Base-by-base conservation (phyloP, 768 basidiomycete species). In the Leccinum aurantiacum region DNA sequence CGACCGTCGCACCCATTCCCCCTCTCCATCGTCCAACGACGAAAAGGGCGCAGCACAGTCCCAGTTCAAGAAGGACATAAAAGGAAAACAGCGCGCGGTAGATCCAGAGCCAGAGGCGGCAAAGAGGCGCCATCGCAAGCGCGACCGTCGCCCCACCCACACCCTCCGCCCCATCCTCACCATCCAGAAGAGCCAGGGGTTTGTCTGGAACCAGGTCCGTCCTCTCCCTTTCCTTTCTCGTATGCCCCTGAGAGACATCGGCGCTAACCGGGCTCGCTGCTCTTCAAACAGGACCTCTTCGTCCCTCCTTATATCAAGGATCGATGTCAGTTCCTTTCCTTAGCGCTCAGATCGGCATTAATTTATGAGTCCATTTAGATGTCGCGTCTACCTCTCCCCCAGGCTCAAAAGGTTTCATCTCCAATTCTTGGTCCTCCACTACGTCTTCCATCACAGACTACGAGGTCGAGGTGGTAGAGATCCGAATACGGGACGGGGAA, bases 281-380 rank as follows among this genome's bases (percentile, higher is more conserved):
- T 29, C 50, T 57, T 15, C 24, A n/a, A 37, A 51, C 55, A 93
- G 91, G 91, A 93, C 64, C 80, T 93, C 19, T 93, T 93, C 65
- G 86, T 93, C 15, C 91, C 91, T 19, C 89, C 91, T 5, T 93
- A 93, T 67, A 91, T 91, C 78, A 93, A 93, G 74, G 91, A 93
- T 70, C 78, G 91, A 83, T 93, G 91, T 93, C 73, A 75, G 90
- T 84, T 46, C 59, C 56, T 66, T 69, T 63, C 48, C 63, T 51
- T 49, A 61, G 17, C 60, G 22, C 63, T 61, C 54, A 56, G 51
- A 35, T 65, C 19, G 37, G 50, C n/a, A 17, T 56, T 54, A 9
- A 51, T 24, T 17, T 6, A 6, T 37, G 11, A 11, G 24, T 13
- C 1, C 54, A 49, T 58, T 22, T 29, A 92, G 90, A 93, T 70